Conservation (phyloP, 208 protist species). For the Crithidia mellificae region DNA sequence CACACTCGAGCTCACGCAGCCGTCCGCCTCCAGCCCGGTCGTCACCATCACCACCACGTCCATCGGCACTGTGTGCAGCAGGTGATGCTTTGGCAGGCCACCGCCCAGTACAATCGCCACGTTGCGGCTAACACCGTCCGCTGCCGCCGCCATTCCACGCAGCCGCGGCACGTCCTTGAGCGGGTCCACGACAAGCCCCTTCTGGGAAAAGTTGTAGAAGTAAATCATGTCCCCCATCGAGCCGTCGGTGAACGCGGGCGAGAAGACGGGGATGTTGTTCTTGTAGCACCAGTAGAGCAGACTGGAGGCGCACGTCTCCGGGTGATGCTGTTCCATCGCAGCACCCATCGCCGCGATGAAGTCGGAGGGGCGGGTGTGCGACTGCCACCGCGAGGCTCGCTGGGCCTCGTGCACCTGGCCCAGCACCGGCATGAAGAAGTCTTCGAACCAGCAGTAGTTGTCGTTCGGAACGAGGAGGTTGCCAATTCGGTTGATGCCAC, state of each 20-base stretch:
- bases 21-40: slow-evolving; percentile 83
- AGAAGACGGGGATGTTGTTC: slow-evolving; percentile 99
- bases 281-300: slow-evolving; percentile 98
- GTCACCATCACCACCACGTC: slow-evolving; percentile 77
- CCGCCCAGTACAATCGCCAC: slow-evolving; percentile 78
- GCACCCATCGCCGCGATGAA: slow-evolving; percentile 97
- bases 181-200: slow-evolving; percentile 97
- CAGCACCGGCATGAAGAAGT: slow-evolving; percentile 99
- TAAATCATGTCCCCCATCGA: slow-evolving; percentile 99
- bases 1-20: slow-evolving; percentile 80
- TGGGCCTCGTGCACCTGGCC: slow-evolving; percentile 93
- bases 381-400: slow-evolving; percentile 56
- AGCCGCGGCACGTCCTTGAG: slow-evolving; percentile 83
- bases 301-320: slow-evolving; percentile 93
- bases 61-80: slow-evolving; percentile 66
- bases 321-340: slow-evolving; percentile 58
- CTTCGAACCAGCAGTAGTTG: slow-evolving; percentile 99
- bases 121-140: slow-evolving; percentile 28
- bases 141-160: slow-evolving; percentile 27
- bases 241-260: slow-evolving; percentile 98
- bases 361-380: slow-evolving; percentile 92
- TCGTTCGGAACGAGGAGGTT: slow-evolving; percentile 99
- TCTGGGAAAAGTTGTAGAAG: slow-evolving; percentile 98
- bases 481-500: slow-evolving; percentile 98
- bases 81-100: slow-evolving; percentile 83